These are phyloP conservation scores for Diaporthe citriasiana DNA, from an alignment of 2,329 filamentous ascomycete species.

Conservation along the genomic window DNA sequence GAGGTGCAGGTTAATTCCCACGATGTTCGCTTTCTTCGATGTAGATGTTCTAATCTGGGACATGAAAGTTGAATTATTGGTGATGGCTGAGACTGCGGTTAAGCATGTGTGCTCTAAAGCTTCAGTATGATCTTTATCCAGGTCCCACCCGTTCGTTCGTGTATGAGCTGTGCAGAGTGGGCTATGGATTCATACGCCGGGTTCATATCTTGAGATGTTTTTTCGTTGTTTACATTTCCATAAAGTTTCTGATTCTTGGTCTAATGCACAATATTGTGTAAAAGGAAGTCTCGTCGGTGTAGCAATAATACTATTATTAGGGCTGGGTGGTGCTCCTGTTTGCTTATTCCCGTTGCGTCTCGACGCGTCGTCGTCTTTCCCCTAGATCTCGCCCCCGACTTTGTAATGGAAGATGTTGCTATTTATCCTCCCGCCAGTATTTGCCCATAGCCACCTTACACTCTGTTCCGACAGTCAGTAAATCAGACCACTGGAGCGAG, in stretches of 20 bases:
- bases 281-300: not conserved
- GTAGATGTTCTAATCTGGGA: too few relatives aligned
- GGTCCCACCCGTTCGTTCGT: too few relatives aligned
- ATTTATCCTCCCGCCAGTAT: constrained; percentile 46
- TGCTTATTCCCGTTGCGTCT: not conserved
- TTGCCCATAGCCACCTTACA: constrained; percentile 46
- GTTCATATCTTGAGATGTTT: too few relatives aligned
- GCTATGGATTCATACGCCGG: not conserved
- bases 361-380: not conserved
- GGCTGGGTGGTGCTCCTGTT: not conserved
- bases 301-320: not conserved
- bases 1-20: not conserved
- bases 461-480: constrained; percentile 33
- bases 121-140: too few relatives aligned
- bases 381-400: constrained; percentile 48
- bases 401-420: constrained; percentile 45
- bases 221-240: too few relatives aligned
- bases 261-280: not conserved
- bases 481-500: not conserved
- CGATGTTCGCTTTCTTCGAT: not conserved
- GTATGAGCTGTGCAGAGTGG: not conserved
- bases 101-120: not conserved
- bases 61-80: not conserved
- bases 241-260: not conserved
- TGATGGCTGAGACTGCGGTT: not conserved